A percentile compares a stretch with the other conserved stretches of the same genome.
These are phyloP conservation scores for Diatrype stigma DNA, from an alignment of 2,329 filamentous ascomycete species.

Conservation along the genomic window DNA sequence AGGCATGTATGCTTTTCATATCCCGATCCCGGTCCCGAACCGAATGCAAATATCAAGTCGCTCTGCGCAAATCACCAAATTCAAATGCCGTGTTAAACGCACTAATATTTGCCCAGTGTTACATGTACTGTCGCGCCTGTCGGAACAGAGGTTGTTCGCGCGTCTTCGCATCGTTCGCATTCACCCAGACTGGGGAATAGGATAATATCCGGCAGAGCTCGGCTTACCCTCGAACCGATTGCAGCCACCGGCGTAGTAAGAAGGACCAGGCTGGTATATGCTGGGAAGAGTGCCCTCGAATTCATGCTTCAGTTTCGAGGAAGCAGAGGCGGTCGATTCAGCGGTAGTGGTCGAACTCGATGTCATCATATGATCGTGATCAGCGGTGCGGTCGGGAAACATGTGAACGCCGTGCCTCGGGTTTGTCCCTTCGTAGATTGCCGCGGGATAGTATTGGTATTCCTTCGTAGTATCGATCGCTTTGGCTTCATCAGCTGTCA, in stretches of 20 bases:
- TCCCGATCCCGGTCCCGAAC: conserved; percentile 13
- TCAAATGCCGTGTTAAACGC: conserved; percentile 10
- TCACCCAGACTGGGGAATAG: conserved; percentile 44
- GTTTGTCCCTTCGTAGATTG: conserved; percentile 47
- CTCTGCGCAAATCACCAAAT: conserved; percentile 9
- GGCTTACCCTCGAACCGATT: conserved; percentile 51
- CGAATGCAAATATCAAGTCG: conserved; percentile 16
- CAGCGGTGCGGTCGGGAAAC: conserved; percentile 36
- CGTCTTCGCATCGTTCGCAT: conserved; percentile 16
- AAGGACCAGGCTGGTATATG: conserved; percentile 41
- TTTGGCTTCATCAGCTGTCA: conserved; percentile 49
- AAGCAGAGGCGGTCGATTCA: conserved; percentile 17
- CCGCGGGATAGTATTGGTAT: conserved; percentile 51
- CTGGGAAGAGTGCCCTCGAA: conserved; percentile 44
- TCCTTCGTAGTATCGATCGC: conserved; percentile 44
- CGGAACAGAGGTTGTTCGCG: not conserved
- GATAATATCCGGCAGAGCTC: conserved; percentile 50
- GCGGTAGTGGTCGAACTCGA: conserved; percentile 28
- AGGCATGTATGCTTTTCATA: conserved; percentile 23
- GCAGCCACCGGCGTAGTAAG: conserved; percentile 38
- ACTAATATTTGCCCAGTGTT: conserved; percentile 7
- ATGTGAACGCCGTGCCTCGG: conserved; percentile 44
- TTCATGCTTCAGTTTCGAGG: conserved; percentile 46
- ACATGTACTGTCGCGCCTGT: conserved; percentile 4
- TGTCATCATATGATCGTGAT: conserved; percentile 24